Evolutionary conservation across 129 eudicot species (phyloP), one percentile per base, ranked within the genome.

Genomic region (Silybum marianum): DNA sequence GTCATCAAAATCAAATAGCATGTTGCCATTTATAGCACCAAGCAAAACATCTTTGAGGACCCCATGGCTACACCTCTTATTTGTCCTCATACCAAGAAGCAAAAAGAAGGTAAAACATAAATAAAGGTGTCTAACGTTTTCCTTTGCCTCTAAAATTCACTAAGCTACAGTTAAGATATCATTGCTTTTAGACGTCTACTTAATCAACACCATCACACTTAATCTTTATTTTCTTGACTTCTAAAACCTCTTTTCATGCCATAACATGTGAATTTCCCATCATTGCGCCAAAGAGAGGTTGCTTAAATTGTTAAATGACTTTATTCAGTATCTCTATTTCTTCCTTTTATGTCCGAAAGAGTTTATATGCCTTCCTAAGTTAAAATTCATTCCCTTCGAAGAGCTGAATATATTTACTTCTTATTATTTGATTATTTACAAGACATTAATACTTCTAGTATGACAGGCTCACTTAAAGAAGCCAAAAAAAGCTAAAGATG

Each of bases 241-340:
- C 19, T 48, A 65, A 21, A 74, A 18, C 13, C 40, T 38, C 38
- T n/a, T 38, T 71, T 46, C 51, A 16, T 77, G 14, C 62, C 44
- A 68, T 76, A 9, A 74, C 26, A 44, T 44, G 46, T 42, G 68
- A 34, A 72, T 76, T 32, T 73, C 71, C 58, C 21, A 72, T 80
- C 97, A 85, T 81, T 92, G 86, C 97, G 97, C 32, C 91, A 89
- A 80, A 88, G 99, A 90, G 99, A 95, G 99, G 97, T 92, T 73
- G 70, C 60, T 73, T 60, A 14, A 36, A 63, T 76, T 76, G 24
- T 62, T 80, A n/a, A 81, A 76, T 79, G 48, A 72, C 25, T 69
- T 42, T 54, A 77, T 69, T 76, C 38, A 18, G 36, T 28, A 40
- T 7, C 19, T 46, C 42, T 60, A n/a, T 51, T 73, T 78, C 73